Base-by-base conservation (phyloP, 495 filamentous ascomycete genomes). In the Aspergillus ostianus region DNA sequence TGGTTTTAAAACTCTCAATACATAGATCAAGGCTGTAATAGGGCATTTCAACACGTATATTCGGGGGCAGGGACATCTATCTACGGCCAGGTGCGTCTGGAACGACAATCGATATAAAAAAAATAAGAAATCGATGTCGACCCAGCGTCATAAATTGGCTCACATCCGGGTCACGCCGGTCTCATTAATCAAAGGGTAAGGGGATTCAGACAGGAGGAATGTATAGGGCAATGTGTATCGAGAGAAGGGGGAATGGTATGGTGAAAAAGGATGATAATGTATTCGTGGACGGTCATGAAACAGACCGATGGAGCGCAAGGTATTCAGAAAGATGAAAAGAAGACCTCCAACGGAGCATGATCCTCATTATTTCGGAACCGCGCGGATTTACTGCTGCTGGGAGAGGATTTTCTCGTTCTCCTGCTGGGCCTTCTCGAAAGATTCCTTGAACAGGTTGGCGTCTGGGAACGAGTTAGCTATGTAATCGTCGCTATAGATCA, bases 371-470 rank as follows among this genome's bases (percentile, higher is more conserved):
- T 52, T 52, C 20, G 6, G 18, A 8, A 45, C 18, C 47, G 2
- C 23, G 10, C n/a, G 13, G 5, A 53, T 69, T 67, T 74, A 74
- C 59, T 80, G 78, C 72, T 83, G 79, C 47, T 74, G 69, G n/a
- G n/a, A n/a, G 78, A 97, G 92, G 47, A 96, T 78, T 64, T 83
- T 83, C 82, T 92, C 91, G 74, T 98, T 99, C 74, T 96, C 94
- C 79, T 96, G 87, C 81, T 97, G 92, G 56, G 95, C 95, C 79
- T 94, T 95, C 80, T 97, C 86, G 80, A 98, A 99, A 58, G 93
- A 89, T 49, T 98, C 93, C 83, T 96, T 97, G 86, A 99, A 99
- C 53, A 85, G 78, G 75, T 98, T 96, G 79, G 95, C 95, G 71
- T 98, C 92, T 96, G 55, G 3, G 44, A 8, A 8, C 29, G 45